Percentiles rank a stretch among this genome's conserved stretches.
These are phyloP conservation scores for Carnegiea gigantea DNA, from an alignment of 179 eudicot species.

Conservation along the genomic window DNA sequence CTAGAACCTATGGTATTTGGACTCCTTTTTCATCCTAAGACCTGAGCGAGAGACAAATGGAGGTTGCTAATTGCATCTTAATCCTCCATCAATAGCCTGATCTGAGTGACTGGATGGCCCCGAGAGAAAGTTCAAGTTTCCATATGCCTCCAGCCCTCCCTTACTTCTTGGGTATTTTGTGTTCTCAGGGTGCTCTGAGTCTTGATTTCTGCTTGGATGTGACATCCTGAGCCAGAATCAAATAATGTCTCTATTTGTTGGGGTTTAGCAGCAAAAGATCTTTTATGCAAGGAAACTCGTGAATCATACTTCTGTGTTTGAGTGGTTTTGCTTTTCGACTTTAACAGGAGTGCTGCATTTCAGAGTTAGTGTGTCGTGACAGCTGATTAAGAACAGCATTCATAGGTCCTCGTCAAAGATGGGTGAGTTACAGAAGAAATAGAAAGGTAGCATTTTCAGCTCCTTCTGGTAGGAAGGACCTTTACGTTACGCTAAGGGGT, in stretches of 20 bases:
- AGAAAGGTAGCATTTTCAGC: not conserved
- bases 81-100: too few relatives aligned
- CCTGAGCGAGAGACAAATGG: too few relatives aligned
- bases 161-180: too few relatives aligned
- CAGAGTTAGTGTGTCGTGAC: not conserved
- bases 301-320: too few relatives aligned
- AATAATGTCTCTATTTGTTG: too few relatives aligned
- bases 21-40: too few relatives aligned
- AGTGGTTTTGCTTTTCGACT: slow-evolving; percentile 1
- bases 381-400: not conserved
- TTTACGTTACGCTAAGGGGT: not conserved
- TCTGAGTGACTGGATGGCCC: too few relatives aligned
- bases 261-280: not conserved
- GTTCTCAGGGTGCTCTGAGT: too few relatives aligned
- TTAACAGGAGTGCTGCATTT: not conserved
- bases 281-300: not conserved
- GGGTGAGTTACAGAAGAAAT: not conserved
- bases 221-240: not conserved
- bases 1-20: too few relatives aligned
- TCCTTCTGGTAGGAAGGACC: not conserved
- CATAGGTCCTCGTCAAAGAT: not conserved
- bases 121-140: too few relatives aligned
- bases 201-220: not conserved
- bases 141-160: too few relatives aligned
- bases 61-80: too few relatives aligned